phyloP scores from a whole-genome alignment of 1,284 basidiomycete genomes.

The Boletellus deceptivus region DNA sequence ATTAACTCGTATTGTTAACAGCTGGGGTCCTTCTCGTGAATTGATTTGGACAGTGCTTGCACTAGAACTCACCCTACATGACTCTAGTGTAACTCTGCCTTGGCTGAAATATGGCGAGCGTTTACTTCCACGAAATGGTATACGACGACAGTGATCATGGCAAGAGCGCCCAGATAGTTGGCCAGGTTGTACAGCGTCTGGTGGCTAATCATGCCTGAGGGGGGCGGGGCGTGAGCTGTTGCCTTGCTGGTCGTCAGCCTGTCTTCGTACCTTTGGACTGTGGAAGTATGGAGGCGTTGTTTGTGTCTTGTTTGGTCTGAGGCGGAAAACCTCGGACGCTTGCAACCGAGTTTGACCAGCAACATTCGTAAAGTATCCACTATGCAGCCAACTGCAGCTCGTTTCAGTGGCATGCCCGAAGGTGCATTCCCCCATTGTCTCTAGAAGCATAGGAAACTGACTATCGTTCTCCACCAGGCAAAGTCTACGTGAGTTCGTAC shows the following conservation, averaged over 20 bases:
- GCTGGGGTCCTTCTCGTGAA: slow-evolving; percentile 1
- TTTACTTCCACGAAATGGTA: slow-evolving; percentile 90
- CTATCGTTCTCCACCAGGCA: slow-evolving; percentile 37
- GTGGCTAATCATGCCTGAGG: slow-evolving; percentile 62
- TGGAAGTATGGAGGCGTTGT: slow-evolving; percentile 18
- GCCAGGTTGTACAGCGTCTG: slow-evolving; percentile 79
- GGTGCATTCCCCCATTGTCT: slow-evolving; percentile 38
- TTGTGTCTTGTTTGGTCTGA: slow-evolving; percentile 31
- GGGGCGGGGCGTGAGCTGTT: not conserved
- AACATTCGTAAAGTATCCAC: slow-evolving; percentile 23
- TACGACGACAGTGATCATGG: slow-evolving; percentile 79
- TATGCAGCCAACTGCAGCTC: slow-evolving; percentile 63
- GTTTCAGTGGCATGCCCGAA: slow-evolving; percentile 66
- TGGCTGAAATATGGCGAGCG: slow-evolving; percentile 47
- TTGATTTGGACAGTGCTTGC: not conserved
- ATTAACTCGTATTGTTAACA: not conserved
- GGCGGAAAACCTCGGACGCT: slow-evolving; percentile 34
- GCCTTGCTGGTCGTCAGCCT: not conserved
- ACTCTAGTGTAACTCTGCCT: slow-evolving; percentile 12
- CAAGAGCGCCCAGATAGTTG: slow-evolving; percentile 78
- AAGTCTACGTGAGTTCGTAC: slow-evolving; percentile 61
- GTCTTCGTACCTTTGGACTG: slow-evolving; percentile 11
- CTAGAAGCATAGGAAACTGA: slow-evolving; percentile 1
- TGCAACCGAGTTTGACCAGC: not conserved
- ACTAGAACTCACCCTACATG: slow-evolving; percentile 8